Percentiles rank a stretch among this genome's conserved stretches.
Conservation (phyloP, 306 rosid genomes). For the Castanospermum australe region DNA sequence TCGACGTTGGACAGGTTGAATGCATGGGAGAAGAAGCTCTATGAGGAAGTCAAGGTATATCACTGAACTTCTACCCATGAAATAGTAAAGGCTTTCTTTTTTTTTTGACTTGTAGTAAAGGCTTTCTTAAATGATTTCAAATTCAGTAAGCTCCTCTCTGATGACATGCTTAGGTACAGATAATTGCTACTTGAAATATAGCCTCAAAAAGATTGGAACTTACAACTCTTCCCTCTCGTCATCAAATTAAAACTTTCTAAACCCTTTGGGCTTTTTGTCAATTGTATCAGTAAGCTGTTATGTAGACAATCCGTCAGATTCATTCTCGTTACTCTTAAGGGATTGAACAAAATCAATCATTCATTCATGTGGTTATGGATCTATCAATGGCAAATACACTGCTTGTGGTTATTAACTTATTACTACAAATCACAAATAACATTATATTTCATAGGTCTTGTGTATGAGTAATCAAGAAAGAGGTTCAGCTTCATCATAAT, state of each 20-base stretch:
- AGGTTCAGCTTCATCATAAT: constrained; percentile 2
- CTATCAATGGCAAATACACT: neutral
- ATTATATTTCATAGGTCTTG: neutral
- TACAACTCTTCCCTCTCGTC: neutral
- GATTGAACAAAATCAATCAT: neutral
- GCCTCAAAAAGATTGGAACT: neutral
- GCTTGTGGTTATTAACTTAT: neutral
- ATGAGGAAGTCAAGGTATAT: constrained; percentile 75
- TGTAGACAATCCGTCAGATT: neutral
- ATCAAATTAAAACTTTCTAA: neutral
- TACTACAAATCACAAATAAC: neutral
- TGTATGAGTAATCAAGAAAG: neutral
- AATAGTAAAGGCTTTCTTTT: neutral
- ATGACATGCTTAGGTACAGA: neutral
- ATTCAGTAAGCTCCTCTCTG: neutral
- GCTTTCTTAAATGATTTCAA: neutral
- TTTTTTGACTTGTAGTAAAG: no score
- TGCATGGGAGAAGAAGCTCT: constrained; percentile 89
- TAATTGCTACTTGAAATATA: constrained; percentile 3
- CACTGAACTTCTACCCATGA: constrained; percentile 3
- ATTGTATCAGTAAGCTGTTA: neutral
- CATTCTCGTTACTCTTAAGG: neutral
- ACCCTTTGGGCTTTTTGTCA: neutral
- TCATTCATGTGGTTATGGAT: neutral
- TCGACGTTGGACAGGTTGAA: constrained; percentile 74